These are phyloP conservation scores for Lactuca sativa DNA, from an alignment of 129 eudicot species.

Conservation along the genomic window DNA sequence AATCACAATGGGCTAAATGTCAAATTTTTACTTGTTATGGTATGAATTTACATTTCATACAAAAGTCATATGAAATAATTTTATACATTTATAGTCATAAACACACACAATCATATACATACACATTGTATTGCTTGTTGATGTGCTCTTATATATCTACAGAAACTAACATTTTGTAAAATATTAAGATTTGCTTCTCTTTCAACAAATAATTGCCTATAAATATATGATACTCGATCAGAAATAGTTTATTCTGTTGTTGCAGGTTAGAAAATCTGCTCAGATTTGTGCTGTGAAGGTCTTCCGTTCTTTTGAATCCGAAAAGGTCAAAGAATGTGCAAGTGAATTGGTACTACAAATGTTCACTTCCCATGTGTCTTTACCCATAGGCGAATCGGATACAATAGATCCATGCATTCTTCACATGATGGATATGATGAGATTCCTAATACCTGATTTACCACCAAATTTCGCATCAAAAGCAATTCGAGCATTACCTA, in stretches of 20 bases:
- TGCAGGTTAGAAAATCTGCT: slow-evolving; percentile 93
- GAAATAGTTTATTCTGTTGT: background rate
- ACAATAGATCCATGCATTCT: slow-evolving; percentile 10
- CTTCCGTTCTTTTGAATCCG: slow-evolving; percentile 53
- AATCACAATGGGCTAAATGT: too few relatives aligned
- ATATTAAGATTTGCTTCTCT: too few relatives aligned
- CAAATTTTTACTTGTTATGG: too few relatives aligned
- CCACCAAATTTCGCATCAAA: slow-evolving; percentile 40
- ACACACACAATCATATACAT: too few relatives aligned
- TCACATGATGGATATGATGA: slow-evolving; percentile 65
- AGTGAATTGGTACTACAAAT: slow-evolving; percentile 57
- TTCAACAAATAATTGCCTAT: too few relatives aligned
- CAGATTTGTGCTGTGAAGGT: slow-evolving; percentile 69
- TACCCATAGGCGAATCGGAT: slow-evolving; percentile 41
- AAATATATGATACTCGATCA: too few relatives aligned
- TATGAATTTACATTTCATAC: too few relatives aligned
- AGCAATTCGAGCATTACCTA: slow-evolving; percentile 44
- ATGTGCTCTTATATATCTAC: too few relatives aligned
- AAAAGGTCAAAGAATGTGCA: slow-evolving; percentile 45
- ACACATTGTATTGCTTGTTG: too few relatives aligned
- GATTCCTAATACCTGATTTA: slow-evolving; percentile 61
- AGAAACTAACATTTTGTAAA: too few relatives aligned
- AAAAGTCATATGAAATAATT: too few relatives aligned
- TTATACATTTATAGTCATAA: too few relatives aligned
- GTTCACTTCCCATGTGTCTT: slow-evolving; percentile 46